Base-by-base conservation (phyloP, 2,329 filamentous ascomycete genomes). In the Boeremia exigua region DNA sequence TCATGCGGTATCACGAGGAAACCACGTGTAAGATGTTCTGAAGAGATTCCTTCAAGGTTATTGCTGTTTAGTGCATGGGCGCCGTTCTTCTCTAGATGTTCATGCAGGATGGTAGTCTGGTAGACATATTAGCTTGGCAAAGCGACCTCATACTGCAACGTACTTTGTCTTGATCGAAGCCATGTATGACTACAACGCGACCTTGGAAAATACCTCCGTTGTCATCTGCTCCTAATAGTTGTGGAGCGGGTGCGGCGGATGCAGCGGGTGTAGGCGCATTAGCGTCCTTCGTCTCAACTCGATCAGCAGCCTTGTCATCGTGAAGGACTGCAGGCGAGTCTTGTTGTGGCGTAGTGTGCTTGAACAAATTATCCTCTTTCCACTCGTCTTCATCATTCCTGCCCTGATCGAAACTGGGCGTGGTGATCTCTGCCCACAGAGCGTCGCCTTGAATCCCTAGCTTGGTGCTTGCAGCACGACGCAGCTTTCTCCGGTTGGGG, bases 341-440 rank as follows among this genome's bases (percentile, higher is more conserved):
- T 29, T 59, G 53, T 39, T 57, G 51, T 12, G 59, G 60, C 39
- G 48, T 56, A n/a, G 61, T 60, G 42, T 65, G 63, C 33, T 72
- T 63, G 58, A 59, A 54, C 42, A 61, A 12, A 33, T 49, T 60
- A 19, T 62, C 64, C 10, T 76, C 72, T 9, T 65, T 72, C 73
- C 74, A 77, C 19, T 74, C 72, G 45, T 75, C 71, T 28, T 62
- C 62, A 9, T 67, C 62, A 12, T 66, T 56, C 30, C 56, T 60
- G 37, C 59, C 65, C 39, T 48, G 63, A 15, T 71, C 65, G 42
- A 69, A 63, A 49, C 68, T 66, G 7, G 60, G 69, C 38, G 68
- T 86, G 23, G 95, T 84, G 56, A 99, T 96, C 66, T 96, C 91
- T 5, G 89, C 89, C 94, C 94, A 98, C n/a, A 98, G 83, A 27